Evolutionary conservation across 805 yeast genomes (phyloP).

Genomic region (Wickerhamiella dianesei): DNA sequence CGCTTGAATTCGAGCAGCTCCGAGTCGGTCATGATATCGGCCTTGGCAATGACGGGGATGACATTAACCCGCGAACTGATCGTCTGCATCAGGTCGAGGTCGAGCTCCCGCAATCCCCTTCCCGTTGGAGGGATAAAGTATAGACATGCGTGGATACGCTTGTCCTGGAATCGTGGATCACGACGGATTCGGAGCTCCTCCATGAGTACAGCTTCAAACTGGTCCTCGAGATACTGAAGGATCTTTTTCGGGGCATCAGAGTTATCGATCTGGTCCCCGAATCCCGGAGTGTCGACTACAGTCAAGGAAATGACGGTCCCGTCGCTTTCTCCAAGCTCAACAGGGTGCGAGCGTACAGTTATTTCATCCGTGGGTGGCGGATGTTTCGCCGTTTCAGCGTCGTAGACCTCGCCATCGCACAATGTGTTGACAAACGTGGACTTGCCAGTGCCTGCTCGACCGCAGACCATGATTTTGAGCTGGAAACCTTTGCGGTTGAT

Average conservation of each 20-base stretch:
- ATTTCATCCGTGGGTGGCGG: conserved; percentile 9
- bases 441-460: conserved; percentile 64
- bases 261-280: conserved; percentile 62
- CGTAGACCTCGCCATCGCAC: conserved; percentile 29
- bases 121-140: conserved; percentile 55
- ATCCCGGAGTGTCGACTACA: conserved; percentile 61
- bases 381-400: neutral
- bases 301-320: conserved; percentile 40
- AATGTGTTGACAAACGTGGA: conserved; percentile 60
- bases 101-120: conserved; percentile 48
- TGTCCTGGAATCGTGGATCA: conserved; percentile 64
- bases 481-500: conserved; percentile 39
- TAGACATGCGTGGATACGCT: conserved; percentile 68
- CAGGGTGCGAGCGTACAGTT: conserved; percentile 13
- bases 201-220: conserved; percentile 55
- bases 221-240: conserved; percentile 47
- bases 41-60: conserved; percentile 68
- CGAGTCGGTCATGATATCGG: conserved; percentile 57
- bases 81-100: conserved; percentile 54
- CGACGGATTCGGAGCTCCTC: conserved; percentile 81
- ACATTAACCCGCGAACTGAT: conserved; percentile 65
- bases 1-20: conserved; percentile 46
- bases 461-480: conserved; percentile 55
- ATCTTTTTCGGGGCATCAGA: conserved; percentile 33
- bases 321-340: conserved; percentile 43